Base-by-base conservation (phyloP, 306 rosid species). In the Acmispon strigosus region DNA sequence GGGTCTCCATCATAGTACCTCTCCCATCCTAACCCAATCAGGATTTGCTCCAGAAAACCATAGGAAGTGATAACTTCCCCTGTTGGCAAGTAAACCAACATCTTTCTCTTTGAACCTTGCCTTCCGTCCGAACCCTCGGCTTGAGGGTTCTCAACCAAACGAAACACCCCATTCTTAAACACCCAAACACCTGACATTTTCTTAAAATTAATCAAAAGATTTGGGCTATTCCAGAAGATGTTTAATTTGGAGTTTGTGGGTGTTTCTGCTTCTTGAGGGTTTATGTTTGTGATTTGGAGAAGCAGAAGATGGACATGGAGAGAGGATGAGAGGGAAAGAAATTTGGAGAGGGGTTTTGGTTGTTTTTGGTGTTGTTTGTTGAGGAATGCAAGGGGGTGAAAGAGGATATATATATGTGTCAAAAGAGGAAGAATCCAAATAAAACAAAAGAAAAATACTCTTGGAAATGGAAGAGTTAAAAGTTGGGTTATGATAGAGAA, bases 171-270 rank as follows among this genome's bases (percentile, higher is more conserved):
- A 1, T 90, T 72, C 66, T 81, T 79, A 84, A 95, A 95, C 13
- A 80, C 76, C 99, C 96, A 95, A 50, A 95, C 99, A 2, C 99
- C 99, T 0, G 99, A 80, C 99, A 88, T 90, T 65, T 78, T 62
- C 49, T 15, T 2, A 8, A n/a, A n/a, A n/a, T 5, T 11, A 6
- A 53, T 52, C 29, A 10, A 53, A 15, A 22, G 2, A 22, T 22
- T 22, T 22, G 24, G 24, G 24, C 24, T 36, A 8, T 10, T 36
- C 2, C 4, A 10, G 54, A 20, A n/a, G n/a, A n/a, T n/a, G n/a
- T n/a, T n/a, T 55, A 29, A 13, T 15, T 27, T 63, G 51, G 29
- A 47, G 36, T 9, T 47, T 61, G 3, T 18, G 71, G 54, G 34
- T 54, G 2, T 36, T 2, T 24, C n/a, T 13, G 7, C 1, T n/a